A percentile compares a stretch with the other conserved stretches of the same genome.
Evolutionary conservation across 345 rosid genomes (phyloP).

Genomic region (Gossypium sturtianum): DNA sequence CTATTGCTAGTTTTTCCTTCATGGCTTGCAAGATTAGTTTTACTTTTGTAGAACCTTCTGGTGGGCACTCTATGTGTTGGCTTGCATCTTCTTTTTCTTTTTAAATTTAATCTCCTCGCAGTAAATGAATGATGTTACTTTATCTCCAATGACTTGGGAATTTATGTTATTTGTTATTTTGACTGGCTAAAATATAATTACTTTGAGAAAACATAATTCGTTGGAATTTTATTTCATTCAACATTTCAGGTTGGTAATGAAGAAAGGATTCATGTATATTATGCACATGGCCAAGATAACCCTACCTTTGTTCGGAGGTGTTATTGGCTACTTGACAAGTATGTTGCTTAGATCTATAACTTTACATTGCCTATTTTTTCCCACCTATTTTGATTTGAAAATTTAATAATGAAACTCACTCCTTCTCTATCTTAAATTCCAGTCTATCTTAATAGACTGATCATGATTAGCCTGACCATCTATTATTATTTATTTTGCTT

Average conservation of each 20-base stretch:
- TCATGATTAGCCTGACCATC: slow-evolving; percentile 6
- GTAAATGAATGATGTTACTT: neutral
- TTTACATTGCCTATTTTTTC: neutral
- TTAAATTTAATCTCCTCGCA: neutral
- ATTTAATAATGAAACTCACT: neutral
- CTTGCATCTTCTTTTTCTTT: neutral
- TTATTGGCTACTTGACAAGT: slow-evolving; percentile 99
- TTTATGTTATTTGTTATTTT: neutral
- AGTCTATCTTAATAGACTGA: neutral
- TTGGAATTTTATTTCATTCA: neutral
- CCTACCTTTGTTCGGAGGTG: slow-evolving; percentile 96
- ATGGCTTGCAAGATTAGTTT: neutral
- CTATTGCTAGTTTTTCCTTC: neutral
- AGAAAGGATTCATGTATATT: slow-evolving; percentile 97
- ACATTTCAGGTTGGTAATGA: slow-evolving; percentile 73
- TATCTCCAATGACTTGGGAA: neutral
- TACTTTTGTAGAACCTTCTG: neutral
- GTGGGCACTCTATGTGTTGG: neutral
- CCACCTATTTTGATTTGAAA: slow-evolving; percentile 7
- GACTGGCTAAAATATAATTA: slow-evolving; percentile 2
- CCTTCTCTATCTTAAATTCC: slow-evolving; percentile 5
- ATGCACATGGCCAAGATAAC: slow-evolving; percentile 93
- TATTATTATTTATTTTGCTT: slow-evolving; percentile 15
- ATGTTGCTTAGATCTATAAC: slow-evolving; percentile 26
- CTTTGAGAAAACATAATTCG: neutral